Percentiles rank a stretch among this genome's conserved stretches.
Conservation (phyloP, 2,329 filamentous ascomycete species). For the Penicillium sp. region DNA sequence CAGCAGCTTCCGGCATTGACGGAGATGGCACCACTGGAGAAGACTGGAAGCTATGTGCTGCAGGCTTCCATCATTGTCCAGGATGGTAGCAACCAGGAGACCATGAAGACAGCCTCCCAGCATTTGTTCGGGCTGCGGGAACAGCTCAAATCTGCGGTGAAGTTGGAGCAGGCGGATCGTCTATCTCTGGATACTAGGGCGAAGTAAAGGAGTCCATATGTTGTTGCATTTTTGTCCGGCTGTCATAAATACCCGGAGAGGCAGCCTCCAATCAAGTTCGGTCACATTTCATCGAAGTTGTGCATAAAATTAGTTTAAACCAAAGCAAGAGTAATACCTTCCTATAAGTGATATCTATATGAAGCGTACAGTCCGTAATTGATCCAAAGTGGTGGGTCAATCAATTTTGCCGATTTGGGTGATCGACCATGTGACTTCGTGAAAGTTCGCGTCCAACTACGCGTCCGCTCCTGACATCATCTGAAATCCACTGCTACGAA, state of each 20-base stretch:
- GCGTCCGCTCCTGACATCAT: slow-evolving; percentile 18
- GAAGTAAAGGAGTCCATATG: slow-evolving; percentile 41
- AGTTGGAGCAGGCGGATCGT: slow-evolving; percentile 58
- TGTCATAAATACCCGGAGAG: slow-evolving; percentile 22
- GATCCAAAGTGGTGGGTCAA: background rate
- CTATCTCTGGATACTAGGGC: slow-evolving; percentile 61
- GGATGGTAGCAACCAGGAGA: slow-evolving; percentile 54
- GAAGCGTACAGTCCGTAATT: background rate
- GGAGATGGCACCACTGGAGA: slow-evolving; percentile 53
- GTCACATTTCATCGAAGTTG: background rate
- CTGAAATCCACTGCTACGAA: background rate
- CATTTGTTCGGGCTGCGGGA: slow-evolving; percentile 58
- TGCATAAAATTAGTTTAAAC: background rate
- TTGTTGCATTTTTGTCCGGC: background rate
- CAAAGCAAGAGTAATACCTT: background rate
- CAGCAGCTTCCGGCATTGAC: slow-evolving; percentile 44
- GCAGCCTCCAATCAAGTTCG: slow-evolving; percentile 14
- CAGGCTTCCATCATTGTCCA: slow-evolving; percentile 59
- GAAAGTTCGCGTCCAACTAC: slow-evolving; percentile 27
- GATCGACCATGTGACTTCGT: slow-evolving; percentile 41
- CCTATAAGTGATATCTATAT: background rate
- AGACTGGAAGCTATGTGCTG: slow-evolving; percentile 58
- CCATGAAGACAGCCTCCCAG: slow-evolving; percentile 55
- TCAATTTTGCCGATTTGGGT: slow-evolving; percentile 4
- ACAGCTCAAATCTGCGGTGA: slow-evolving; percentile 56